Evolutionary conservation across 331 rosid genomes (phyloP), one percentile per base, ranked within the genome.

Genomic region (Cucumis variabilis): DNA sequence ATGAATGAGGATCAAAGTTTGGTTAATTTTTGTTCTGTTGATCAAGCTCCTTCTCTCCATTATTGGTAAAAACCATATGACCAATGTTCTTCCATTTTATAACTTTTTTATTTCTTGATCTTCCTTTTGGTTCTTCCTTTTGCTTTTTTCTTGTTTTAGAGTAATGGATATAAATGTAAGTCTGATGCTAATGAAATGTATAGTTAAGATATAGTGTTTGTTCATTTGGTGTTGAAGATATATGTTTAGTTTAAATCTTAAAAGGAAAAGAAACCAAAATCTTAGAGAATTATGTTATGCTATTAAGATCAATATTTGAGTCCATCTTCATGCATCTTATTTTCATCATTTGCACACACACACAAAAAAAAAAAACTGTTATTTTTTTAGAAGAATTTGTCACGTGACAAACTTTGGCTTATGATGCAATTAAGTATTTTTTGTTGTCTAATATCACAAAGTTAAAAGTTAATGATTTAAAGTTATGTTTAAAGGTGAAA

Each of bases 21-120:
- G 73, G 89, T 91, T 63, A 83, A 89, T 90, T 92, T 92, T 91
- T 89, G 88, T 85, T 90, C 94, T 41, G 94, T 92, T 21, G 94
- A 92, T 87, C 94, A 92, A 88, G 94, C 94, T 87, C 95, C 95
- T 14, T 87, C 87, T 50, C 95, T 93, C 65, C 92, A 88, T 23
- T 91, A 88, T 19, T 91, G 90, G 92, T 89, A 88, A 83, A 58
- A 0, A 0, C n/a, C 83, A n/a, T 44, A 44, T 13, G 13, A 53
- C 3, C 16, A 53, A 16, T 46, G 65, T 58, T 78, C 63, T n/a
- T 46, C 46, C 84, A 78, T 76, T 9, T 75, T 23, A 13, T 33
- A 53, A 69, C 27, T 28, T 55, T 55, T 7, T 27, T 27, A 10
- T 11, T 80, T 55, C 27, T 53, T 53, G 60, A 77, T 27, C 27